A percentile compares a stretch with the other conserved stretches of the same genome.
Evolutionary conservation across 306 rosid species (phyloP).

Genomic region (Hippophae gyantsensis): DNA sequence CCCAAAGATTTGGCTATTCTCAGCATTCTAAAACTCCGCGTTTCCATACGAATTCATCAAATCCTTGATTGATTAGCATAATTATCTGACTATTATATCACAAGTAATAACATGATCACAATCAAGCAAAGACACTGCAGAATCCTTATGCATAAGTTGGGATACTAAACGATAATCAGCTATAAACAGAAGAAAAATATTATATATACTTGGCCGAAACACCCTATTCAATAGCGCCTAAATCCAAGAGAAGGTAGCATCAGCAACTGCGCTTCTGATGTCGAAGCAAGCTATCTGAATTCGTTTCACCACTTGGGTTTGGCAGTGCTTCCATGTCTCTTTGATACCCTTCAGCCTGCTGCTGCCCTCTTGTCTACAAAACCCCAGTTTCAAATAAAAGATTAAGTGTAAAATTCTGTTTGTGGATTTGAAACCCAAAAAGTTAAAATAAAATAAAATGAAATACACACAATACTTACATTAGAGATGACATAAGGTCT

Average conservation of each 20-base stretch:
- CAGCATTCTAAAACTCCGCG: background rate
- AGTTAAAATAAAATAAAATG: background rate
- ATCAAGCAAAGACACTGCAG: constrained; percentile 23
- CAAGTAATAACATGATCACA: constrained; percentile 19
- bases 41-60: constrained; percentile 3
- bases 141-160: background rate
- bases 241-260: constrained; percentile 8
- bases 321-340: constrained; percentile 71
- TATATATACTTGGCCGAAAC: constrained; percentile 29
- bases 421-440: background rate
- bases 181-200: constrained; percentile 32
- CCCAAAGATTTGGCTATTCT: constrained; percentile 2
- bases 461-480: constrained; percentile 31
- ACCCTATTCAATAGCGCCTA: constrained; percentile 21
- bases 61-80: constrained; percentile 45
- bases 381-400: constrained; percentile 4
- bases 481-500: constrained; percentile 34
- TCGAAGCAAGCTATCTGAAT: constrained; percentile 50
- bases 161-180: constrained; percentile 10
- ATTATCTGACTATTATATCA: constrained; percentile 28
- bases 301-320: constrained; percentile 45
- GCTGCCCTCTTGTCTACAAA: constrained; percentile 24
- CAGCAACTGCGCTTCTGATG: constrained; percentile 61
- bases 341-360: constrained; percentile 1
- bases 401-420: background rate